Evolutionary conservation across 441 rosid species (phyloP).

Genomic region (Metrosideros polymorpha): DNA sequence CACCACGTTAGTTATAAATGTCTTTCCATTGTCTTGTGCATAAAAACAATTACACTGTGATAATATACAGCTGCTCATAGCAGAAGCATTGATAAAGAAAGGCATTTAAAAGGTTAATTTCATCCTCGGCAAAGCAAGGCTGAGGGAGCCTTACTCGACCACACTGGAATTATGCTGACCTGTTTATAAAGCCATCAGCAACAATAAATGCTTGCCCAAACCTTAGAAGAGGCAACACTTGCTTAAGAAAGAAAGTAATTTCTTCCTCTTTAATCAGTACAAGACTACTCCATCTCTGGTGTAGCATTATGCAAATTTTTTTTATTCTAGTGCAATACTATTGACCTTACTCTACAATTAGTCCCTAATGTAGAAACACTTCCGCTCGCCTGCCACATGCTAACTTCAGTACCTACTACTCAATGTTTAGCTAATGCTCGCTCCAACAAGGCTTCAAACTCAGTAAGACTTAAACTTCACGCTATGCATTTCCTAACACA

Average conservation of each 20-base stretch:
- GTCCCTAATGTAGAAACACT: background rate
- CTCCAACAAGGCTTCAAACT: background rate
- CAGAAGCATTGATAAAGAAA: background rate
- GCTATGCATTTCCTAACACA: background rate
- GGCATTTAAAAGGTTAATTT: background rate
- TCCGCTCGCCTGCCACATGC: background rate
- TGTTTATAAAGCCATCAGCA: background rate
- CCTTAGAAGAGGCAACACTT: background rate
- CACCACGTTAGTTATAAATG: background rate
- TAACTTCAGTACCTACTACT: background rate
- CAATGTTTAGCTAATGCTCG: background rate
- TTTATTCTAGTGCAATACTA: background rate
- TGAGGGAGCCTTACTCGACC: background rate
- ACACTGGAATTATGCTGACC: background rate
- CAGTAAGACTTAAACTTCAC: background rate
- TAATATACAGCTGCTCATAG: background rate
- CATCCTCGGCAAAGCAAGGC: background rate
- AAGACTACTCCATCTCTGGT: background rate
- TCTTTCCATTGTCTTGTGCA: background rate
- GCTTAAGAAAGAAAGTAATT: background rate
- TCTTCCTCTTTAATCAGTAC: background rate
- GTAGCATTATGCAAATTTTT: background rate
- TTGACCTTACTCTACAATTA: background rate
- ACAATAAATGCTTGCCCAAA: background rate
- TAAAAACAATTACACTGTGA: background rate